Conservation (phyloP, 148 eudicot genomes). For the Heliosperma pusillum region DNA sequence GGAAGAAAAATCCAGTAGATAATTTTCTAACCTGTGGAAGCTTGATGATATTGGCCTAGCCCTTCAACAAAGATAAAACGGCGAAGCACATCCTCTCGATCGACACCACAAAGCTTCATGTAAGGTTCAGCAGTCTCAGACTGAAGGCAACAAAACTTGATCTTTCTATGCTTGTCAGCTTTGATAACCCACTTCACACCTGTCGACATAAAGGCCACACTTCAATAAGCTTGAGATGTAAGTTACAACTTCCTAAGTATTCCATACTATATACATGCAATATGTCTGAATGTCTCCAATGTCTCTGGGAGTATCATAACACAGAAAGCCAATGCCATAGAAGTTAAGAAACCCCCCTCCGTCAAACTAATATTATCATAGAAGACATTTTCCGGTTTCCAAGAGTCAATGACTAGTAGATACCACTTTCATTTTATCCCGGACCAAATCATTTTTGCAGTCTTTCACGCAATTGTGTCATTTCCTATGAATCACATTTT, state of each 20-base stretch:
- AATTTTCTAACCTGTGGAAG: conserved; percentile 62
- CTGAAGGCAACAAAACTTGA: conserved; percentile 95
- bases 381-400: background rate
- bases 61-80: conserved; percentile 94
- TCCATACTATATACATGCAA: background rate
- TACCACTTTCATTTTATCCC: background rate
- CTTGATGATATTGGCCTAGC: conserved; percentile 74
- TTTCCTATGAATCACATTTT: background rate
- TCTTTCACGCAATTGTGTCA: background rate
- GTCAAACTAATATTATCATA: background rate
- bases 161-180: conserved; percentile 66
- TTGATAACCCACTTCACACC: conserved; percentile 86
- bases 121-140: conserved; percentile 95
- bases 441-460: background rate
- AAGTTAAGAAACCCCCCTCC: background rate
- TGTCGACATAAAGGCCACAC: conserved; percentile 25
- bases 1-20: background rate
- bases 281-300: background rate
- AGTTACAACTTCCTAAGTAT: background rate
- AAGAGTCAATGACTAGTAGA: background rate
- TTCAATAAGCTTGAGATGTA: background rate
- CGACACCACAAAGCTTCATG: conserved; percentile 60
- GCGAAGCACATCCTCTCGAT: conserved; percentile 75
- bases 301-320: background rate
- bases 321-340: background rate